These are phyloP conservation scores for Kwoniella heveanensis DNA, from an alignment of 768 basidiomycete genomes.

Conservation along the genomic window DNA sequence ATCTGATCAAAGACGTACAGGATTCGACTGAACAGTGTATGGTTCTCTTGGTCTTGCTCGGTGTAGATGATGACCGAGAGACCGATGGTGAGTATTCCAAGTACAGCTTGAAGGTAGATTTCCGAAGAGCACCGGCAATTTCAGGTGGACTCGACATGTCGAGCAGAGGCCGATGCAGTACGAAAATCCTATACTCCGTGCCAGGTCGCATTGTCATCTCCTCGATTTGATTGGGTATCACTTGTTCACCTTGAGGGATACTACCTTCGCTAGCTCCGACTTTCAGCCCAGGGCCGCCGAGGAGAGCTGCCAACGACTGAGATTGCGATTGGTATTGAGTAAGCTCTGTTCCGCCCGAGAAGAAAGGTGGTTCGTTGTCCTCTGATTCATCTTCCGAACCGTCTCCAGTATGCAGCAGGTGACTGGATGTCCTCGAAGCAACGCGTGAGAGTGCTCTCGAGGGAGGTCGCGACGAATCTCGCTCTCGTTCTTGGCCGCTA, in stretches of 20 bases:
- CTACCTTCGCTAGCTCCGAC: background rate
- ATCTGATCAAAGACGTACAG: slow-evolving; percentile 46
- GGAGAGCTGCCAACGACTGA: background rate
- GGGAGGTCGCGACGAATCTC: slow-evolving; percentile 36
- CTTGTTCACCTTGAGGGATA: slow-evolving; percentile 20
- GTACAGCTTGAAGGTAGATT: slow-evolving; percentile 45
- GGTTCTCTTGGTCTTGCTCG: slow-evolving; percentile 26
- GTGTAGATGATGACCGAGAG: slow-evolving; percentile 7
- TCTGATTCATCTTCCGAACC: slow-evolving; percentile 36
- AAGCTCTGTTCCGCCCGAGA: slow-evolving; percentile 20
- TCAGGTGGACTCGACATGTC: slow-evolving; percentile 31
- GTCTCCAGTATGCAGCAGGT: slow-evolving; percentile 23
- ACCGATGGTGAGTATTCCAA: slow-evolving; percentile 16
- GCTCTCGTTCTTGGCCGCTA: slow-evolving; percentile 2
- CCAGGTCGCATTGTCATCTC: slow-evolving; percentile 52
- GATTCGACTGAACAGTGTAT: slow-evolving; percentile 42
- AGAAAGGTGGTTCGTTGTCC: slow-evolving; percentile 43
- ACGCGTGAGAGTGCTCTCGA: slow-evolving; percentile 43
- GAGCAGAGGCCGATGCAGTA: slow-evolving; percentile 38
- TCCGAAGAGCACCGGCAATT: slow-evolving; percentile 37
- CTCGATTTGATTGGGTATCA: slow-evolving; percentile 50
- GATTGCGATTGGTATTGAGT: background rate
- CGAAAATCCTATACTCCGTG: slow-evolving; percentile 50
- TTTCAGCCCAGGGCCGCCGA: background rate
- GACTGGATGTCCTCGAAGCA: slow-evolving; percentile 35